These are phyloP conservation scores for Volvox carteri DNA, from an alignment of 163 green algal genomes.

Conservation along the genomic window DNA sequence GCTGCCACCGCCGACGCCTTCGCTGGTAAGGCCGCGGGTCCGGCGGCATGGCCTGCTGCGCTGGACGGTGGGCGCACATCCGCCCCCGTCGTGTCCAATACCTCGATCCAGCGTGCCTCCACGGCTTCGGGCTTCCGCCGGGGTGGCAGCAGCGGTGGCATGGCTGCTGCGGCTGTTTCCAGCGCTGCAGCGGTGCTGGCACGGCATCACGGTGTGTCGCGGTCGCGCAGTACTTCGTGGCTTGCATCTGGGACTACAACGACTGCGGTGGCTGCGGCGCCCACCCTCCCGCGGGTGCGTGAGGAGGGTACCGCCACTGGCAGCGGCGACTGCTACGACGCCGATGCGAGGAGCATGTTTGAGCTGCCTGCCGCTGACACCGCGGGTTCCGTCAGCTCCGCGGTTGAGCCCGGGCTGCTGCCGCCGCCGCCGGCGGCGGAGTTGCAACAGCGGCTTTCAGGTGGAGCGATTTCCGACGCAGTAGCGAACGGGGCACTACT, in stretches of 20 bases:
- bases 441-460: neutral
- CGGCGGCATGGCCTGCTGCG: neutral
- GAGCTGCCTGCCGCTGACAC: neutral
- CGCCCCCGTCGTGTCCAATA: neutral
- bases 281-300: neutral
- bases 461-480: neutral
- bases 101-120: neutral
- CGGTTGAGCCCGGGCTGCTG: no score
- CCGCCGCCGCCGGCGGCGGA: neutral
- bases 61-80: neutral
- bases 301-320: neutral
- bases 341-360: neutral
- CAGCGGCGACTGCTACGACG: neutral
- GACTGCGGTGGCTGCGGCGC: neutral
- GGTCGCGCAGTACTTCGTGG: neutral
- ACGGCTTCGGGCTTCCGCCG: neutral
- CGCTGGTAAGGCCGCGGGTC: neutral
- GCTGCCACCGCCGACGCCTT: neutral
- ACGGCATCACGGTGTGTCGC: neutral
- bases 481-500: neutral
- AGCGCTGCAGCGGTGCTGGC: neutral
- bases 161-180: neutral
- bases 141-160: neutral
- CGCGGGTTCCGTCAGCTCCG: no score
- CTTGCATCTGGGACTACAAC: neutral